Evolutionary conservation across 176 grass and related monocot genomes (phyloP), one percentile per base, ranked within the genome.

Genomic region (Bromus sterilis): DNA sequence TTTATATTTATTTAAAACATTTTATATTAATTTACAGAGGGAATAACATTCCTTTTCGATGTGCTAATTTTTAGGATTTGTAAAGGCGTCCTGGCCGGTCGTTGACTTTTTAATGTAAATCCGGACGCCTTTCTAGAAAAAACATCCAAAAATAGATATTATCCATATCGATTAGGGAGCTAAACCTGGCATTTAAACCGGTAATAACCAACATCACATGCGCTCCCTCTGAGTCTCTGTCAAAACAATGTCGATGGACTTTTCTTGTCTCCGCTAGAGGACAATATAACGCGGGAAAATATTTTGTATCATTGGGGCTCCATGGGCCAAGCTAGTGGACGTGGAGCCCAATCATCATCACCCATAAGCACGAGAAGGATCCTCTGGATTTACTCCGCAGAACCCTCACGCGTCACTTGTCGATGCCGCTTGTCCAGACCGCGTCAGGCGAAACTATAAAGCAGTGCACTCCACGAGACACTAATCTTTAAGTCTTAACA

Each of bases 401-500:
- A 71, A 12, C 67, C 37, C 66, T 42, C 39, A 70, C 37, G 66
- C 66, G 66, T 43, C 66, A 28, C 74, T 73, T 44, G 78, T 65
- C 74, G 73, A 64, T 88, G 71, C 66, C 66, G 66, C 66, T 70
- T 42, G 37, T 16, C 23, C 37, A 43, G n/a, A 28, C 23, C 67
- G 67, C 67, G 67, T 71, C 67, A 71, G 0, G 39, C 39, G 43
- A 71, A 71, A 43, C 23, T 43, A 88, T 83, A 71, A 71, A 71
- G 41, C 25, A 46, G 14, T 41, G 34, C 37, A 58, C 21, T 5
- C 9, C 74, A 76, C 31, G 28, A 25, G 32, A 56, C 44, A 32
- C 74, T 33, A 51, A n/a, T n/a, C n/a, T n/a, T n/a, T n/a, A n/a
- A 51, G 21, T 51, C 48, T 2, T 51, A 51, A 21, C 18, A 21